Evolutionary conservation across 768 basidiomycete genomes (phyloP).

Genomic region (Calocera cornea): DNA sequence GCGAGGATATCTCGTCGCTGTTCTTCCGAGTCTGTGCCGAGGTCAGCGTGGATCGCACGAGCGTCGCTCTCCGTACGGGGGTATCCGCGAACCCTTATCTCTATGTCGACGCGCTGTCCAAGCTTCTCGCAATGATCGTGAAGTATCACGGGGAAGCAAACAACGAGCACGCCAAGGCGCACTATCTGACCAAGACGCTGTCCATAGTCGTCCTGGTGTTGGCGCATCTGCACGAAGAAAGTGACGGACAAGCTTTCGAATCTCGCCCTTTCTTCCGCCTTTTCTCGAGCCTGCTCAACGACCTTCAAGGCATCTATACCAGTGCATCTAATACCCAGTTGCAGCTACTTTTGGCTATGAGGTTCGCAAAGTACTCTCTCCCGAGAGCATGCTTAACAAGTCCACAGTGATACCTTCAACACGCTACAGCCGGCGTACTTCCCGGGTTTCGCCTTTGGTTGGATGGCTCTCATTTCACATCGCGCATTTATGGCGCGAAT

Average conservation of each 20-base stretch:
- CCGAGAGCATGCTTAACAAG: constrained; percentile 11
- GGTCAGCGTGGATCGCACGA: constrained; percentile 78
- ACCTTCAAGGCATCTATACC: constrained; percentile 72
- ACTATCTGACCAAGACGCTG: constrained; percentile 91
- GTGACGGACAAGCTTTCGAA: constrained; percentile 72
- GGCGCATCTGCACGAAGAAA: constrained; percentile 85
- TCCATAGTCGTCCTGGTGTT: constrained; percentile 94
- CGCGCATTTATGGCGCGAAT: constrained; percentile 95
- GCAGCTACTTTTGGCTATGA: constrained; percentile 72
- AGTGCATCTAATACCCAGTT: constrained; percentile 82
- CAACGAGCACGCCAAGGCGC: constrained; percentile 88
- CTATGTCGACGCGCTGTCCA: constrained; percentile 87
- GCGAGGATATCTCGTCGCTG: constrained; percentile 90
- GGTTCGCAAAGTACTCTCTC: constrained; percentile 35
- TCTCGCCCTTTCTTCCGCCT: constrained; percentile 98
- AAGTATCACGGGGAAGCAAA: constrained; percentile 98
- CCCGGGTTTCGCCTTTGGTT: constrained; percentile 96
- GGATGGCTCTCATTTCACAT: constrained; percentile 94
- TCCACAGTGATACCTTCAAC: constrained; percentile 75
- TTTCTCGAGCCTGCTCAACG: constrained; percentile 91
- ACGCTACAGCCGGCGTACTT: constrained; percentile 93
- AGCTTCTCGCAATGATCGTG: constrained; percentile 93
- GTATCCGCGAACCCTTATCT: constrained; percentile 68
- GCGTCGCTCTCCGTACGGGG: constrained; percentile 52
- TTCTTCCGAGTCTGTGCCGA: constrained; percentile 98